phyloP scores from a whole-genome alignment of 768 basidiomycete species.

The Tulasnella sp. region DNA sequence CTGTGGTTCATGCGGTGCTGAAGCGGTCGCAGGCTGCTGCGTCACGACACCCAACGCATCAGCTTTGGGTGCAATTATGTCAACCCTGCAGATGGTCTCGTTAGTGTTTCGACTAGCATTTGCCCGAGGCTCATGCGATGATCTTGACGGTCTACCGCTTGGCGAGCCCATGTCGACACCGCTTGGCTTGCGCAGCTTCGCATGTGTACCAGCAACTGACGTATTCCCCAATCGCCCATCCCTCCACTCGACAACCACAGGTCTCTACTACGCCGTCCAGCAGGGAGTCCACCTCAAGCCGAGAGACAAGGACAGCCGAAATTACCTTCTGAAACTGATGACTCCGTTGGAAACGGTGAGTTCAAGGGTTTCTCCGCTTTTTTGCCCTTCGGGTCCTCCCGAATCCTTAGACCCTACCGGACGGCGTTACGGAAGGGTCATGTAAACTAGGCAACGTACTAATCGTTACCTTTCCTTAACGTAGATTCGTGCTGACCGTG shows the following conservation, averaged over 20 bases:
- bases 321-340: constrained; percentile 62
- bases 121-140: not conserved
- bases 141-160: not conserved
- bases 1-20: not conserved
- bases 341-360: constrained; percentile 55
- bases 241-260: constrained; percentile 29
- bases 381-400: not conserved
- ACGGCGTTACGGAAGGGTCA: not conserved
- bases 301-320: constrained; percentile 58
- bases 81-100: not conserved
- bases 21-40: too few species aligned
- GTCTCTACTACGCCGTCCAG: constrained; percentile 86
- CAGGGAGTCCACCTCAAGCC: constrained; percentile 55
- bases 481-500: constrained; percentile 63
- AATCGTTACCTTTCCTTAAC: not conserved
- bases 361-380: constrained; percentile 2
- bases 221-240: not conserved
- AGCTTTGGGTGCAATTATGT: not conserved
- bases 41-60: not conserved
- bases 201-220: not conserved
- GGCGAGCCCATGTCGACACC: not conserved
- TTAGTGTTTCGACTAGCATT: not conserved
- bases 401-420: not conserved
- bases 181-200: not conserved
- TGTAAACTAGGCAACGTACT: not conserved